Evolutionary conservation across 805 yeast genomes (phyloP).

Genomic region (Candida sithepensis): DNA sequence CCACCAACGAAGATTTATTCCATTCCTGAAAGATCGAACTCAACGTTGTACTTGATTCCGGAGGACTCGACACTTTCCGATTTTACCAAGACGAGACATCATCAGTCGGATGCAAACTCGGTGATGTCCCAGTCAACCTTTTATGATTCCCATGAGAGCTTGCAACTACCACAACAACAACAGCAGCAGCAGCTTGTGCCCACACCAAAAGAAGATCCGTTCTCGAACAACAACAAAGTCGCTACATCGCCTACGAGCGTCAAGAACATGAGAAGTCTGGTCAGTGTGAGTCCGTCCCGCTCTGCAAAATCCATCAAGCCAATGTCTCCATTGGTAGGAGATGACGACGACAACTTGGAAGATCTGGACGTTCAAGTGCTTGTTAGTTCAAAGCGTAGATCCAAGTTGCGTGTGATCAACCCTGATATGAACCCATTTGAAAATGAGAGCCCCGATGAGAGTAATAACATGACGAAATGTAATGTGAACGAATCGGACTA

Average conservation of each 20-base stretch:
- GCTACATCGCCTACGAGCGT: neutral
- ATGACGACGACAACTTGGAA: constrained; percentile 41
- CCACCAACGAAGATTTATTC: constrained; percentile 6
- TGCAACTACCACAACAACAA: constrained; percentile 4
- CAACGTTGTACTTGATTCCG: constrained; percentile 25
- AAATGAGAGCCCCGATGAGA: constrained; percentile 3
- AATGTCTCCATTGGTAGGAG: constrained; percentile 16
- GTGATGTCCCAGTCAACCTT: neutral
- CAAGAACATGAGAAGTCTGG: neutral
- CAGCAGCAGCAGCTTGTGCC: constrained; percentile 7
- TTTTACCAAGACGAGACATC: constrained; percentile 6
- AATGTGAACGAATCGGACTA: constrained; percentile 2
- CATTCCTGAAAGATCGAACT: constrained; percentile 11
- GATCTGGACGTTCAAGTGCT: constrained; percentile 67
- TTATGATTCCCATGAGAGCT: constrained; percentile 6
- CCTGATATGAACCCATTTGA: constrained; percentile 40
- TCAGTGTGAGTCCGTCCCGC: neutral
- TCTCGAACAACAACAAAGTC: neutral
- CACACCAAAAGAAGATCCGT: neutral
- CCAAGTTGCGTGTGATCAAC: constrained; percentile 56
- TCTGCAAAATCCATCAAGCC: neutral
- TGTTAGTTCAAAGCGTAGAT: constrained; percentile 62
- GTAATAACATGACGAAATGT: too few species aligned
- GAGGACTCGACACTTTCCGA: constrained; percentile 21
- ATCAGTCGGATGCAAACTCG: neutral